Conservation (phyloP, 768 basidiomycete genomes). For the Russula vinacea region DNA sequence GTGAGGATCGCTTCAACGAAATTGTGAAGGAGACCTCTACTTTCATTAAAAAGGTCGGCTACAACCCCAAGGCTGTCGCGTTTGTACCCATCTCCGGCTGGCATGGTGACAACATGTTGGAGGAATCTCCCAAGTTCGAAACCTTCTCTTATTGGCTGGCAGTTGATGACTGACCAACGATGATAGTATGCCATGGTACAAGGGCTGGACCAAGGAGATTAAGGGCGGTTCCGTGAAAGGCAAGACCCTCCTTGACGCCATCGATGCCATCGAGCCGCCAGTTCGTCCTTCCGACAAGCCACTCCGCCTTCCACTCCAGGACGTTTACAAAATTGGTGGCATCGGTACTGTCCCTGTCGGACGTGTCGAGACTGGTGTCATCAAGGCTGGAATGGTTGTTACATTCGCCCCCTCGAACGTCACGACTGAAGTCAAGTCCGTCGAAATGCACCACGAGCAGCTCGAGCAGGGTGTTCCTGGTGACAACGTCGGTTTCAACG, state of each 20-base stretch:
- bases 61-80: slow-evolving; percentile 97
- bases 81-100: slow-evolving; percentile 99
- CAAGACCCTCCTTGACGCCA: slow-evolving; percentile 99
- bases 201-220: slow-evolving; percentile 98
- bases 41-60: slow-evolving; percentile 99
- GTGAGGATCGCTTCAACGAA: slow-evolving; percentile 99
- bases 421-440: slow-evolving; percentile 99
- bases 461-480: slow-evolving; percentile 92
- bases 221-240: slow-evolving; percentile 94
- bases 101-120: slow-evolving; percentile 99
- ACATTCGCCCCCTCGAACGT: slow-evolving; percentile 95
- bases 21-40: slow-evolving; percentile 95
- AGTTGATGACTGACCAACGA: slow-evolving; percentile 20
- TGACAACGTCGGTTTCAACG: slow-evolving; percentile 99
- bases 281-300: slow-evolving; percentile 97
- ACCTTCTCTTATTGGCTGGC: background rate
- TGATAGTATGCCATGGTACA: slow-evolving; percentile 96
- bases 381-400: slow-evolving; percentile 99
- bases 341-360: slow-evolving; percentile 99
- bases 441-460: slow-evolving; percentile 99
- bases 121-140: slow-evolving; percentile 89
- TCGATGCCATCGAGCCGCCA: slow-evolving; percentile 99
- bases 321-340: slow-evolving; percentile 99
- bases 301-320: slow-evolving; percentile 99
- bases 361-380: slow-evolving; percentile 99